phyloP scores from a whole-genome alignment of 768 basidiomycete genomes.

The Pleurotus tuber-regium region DNA sequence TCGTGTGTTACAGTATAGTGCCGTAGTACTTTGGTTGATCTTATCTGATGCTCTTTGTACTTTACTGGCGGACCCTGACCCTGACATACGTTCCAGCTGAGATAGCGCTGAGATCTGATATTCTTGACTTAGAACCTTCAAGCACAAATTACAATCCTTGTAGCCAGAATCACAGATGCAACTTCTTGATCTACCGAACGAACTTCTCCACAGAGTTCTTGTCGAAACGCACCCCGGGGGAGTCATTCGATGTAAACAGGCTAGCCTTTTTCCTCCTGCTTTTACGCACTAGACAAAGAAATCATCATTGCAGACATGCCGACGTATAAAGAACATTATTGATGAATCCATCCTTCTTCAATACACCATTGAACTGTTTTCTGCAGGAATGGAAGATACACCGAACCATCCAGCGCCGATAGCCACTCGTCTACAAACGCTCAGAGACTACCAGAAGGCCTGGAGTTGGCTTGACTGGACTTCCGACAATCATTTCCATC shows the following conservation, averaged over 20 bases:
- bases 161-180: background rate
- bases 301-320: background rate
- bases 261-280: background rate
- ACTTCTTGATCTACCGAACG: background rate
- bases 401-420: background rate
- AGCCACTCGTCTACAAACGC: background rate
- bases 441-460: background rate
- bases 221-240: background rate
- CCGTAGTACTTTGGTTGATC: too few species aligned
- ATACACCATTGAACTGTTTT: background rate
- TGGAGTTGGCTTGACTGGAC: background rate
- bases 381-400: background rate
- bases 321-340: background rate
- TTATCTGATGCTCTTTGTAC: too few species aligned
- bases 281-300: background rate
- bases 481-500: background rate
- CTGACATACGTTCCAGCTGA: too few species aligned
- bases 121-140: too few species aligned
- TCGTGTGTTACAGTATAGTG: too few species aligned
- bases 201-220: background rate
- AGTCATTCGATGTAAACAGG: background rate
- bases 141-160: too few species aligned
- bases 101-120: too few species aligned
- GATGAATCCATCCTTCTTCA: background rate
- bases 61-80: too few species aligned